Evolutionary conservation across 163 green algal species (phyloP).

Genomic region (Scenedesmus sp.): DNA sequence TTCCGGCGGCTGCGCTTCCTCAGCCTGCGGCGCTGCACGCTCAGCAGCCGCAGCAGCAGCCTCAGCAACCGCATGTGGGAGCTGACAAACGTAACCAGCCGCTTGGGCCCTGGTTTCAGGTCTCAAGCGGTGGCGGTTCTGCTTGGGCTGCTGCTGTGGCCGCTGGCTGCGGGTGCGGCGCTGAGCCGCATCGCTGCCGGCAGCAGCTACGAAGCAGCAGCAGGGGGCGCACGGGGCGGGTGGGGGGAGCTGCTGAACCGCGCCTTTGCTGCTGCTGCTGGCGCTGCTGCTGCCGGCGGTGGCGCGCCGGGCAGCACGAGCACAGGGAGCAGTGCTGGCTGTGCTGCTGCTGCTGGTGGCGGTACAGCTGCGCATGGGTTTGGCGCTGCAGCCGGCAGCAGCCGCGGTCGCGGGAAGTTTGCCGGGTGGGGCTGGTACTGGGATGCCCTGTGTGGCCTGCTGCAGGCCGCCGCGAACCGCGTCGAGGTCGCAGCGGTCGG

Average conservation of each 20-base stretch:
- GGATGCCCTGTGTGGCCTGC: conserved; percentile 32
- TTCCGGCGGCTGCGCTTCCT: conserved; percentile 19
- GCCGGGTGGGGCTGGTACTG: conserved; percentile 27
- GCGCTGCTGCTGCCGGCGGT: neutral
- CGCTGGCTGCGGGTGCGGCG: conserved; percentile 13
- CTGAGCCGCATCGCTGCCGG: conserved; percentile 32
- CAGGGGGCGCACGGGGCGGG: neutral
- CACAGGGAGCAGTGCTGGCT: neutral
- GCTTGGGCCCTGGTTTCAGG: neutral
- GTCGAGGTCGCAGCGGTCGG: conserved; percentile 11
- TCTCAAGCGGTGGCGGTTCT: conserved; percentile 17
- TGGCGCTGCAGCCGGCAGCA: neutral
- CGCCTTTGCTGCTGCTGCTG: neutral
- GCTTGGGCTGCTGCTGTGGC: conserved; percentile 42
- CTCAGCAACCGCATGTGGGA: neutral
- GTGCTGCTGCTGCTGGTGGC: neutral
- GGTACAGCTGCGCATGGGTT: neutral
- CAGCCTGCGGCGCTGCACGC: conserved; percentile 20
- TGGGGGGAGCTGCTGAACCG: neutral
- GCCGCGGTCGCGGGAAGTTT: neutral
- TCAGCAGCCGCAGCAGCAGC: conserved; percentile 16
- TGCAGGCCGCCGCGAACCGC: conserved; percentile 16
- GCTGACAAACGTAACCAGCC: conserved; percentile 1
- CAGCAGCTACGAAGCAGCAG: conserved; percentile 22
- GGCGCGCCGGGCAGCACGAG: neutral